These are phyloP conservation scores for Kurtzmaniella cleridarum DNA, from an alignment of 805 yeast genomes.

Conservation along the genomic window DNA sequence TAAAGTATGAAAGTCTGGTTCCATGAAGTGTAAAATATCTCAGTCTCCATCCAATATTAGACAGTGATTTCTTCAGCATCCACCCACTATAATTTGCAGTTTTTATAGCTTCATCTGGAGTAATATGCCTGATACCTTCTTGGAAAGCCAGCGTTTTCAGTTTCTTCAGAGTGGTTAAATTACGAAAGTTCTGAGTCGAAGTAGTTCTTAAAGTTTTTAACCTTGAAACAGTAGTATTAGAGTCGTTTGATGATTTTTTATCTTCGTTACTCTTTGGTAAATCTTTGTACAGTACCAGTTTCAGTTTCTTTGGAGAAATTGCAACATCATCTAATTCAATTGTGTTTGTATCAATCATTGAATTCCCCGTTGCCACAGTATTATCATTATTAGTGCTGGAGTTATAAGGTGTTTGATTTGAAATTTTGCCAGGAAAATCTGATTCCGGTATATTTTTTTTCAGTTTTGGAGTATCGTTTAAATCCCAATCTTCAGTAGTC, in stretches of 20 bases:
- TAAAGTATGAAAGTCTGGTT: slow-evolving; percentile 85
- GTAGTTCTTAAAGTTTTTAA: slow-evolving; percentile 50
- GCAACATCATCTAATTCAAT: slow-evolving; percentile 29
- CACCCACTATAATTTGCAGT: slow-evolving; percentile 82
- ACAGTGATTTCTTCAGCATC: slow-evolving; percentile 88
- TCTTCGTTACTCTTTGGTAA: slow-evolving; percentile 11
- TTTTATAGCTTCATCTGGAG: slow-evolving; percentile 73
- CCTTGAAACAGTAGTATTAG: slow-evolving; percentile 28
- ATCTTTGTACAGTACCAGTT: slow-evolving; percentile 12
- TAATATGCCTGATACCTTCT: slow-evolving; percentile 77
- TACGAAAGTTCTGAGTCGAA: slow-evolving; percentile 46
- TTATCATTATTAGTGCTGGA: not conserved
- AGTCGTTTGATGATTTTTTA: slow-evolving; percentile 33
- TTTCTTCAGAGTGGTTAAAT: slow-evolving; percentile 45
- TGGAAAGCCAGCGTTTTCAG: slow-evolving; percentile 72
- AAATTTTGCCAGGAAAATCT: not conserved
- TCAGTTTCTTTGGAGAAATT: slow-evolving; percentile 33
- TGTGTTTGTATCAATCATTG: not conserved
- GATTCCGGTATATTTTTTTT: not conserved
- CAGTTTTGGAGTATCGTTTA: slow-evolving; percentile 4
- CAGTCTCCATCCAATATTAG: slow-evolving; percentile 82
- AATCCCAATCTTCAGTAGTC: slow-evolving; percentile 17
- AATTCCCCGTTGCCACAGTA: too few species aligned
- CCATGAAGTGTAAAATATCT: slow-evolving; percentile 86
- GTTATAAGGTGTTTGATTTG: slow-evolving; percentile 3